These are phyloP conservation scores for Parathielavia hyrcaniae DNA, from an alignment of 495 filamentous ascomycete species.

Conservation along the genomic window DNA sequence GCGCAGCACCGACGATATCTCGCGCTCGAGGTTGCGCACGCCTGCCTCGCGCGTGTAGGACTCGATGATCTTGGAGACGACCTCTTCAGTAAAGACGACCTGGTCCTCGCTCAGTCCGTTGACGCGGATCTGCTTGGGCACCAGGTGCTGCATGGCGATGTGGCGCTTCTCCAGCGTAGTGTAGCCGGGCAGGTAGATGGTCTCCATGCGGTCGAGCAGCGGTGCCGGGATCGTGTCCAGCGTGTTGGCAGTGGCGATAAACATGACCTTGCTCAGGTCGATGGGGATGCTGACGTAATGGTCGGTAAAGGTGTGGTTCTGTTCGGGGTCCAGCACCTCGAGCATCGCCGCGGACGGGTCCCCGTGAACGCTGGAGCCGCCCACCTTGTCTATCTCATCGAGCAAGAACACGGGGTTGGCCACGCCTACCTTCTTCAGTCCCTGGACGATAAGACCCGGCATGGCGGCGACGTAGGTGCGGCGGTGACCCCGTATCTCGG, in stretches of 20 bases:
- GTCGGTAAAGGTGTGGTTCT: constrained; percentile 90
- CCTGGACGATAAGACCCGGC: constrained; percentile 92
- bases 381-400: constrained; percentile 98
- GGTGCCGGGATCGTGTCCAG: constrained; percentile 93
- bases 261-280: constrained; percentile 92
- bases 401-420: constrained; percentile 94
- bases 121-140: constrained; percentile 81
- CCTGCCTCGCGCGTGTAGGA: constrained; percentile 97
- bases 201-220: constrained; percentile 97
- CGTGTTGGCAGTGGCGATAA: constrained; percentile 97
- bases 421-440: constrained; percentile 92
- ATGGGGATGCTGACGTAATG: constrained; percentile 97
- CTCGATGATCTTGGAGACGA: constrained; percentile 89
- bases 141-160: constrained; percentile 85
- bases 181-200: constrained; percentile 84
- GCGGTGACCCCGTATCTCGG: constrained; percentile 92
- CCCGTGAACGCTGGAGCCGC: constrained; percentile 85
- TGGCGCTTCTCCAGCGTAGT: constrained; percentile 97
- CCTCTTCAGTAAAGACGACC: constrained; percentile 69
- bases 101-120: constrained; percentile 72
- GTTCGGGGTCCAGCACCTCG: constrained; percentile 95
- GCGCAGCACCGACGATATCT: constrained; percentile 89
- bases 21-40: constrained; percentile 91
- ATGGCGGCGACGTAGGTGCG: constrained; percentile 98
- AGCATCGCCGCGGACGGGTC: constrained; percentile 99